These are phyloP conservation scores for Globisporangium polare DNA, from an alignment of 352 stramenopile species.

Conservation along the genomic window DNA sequence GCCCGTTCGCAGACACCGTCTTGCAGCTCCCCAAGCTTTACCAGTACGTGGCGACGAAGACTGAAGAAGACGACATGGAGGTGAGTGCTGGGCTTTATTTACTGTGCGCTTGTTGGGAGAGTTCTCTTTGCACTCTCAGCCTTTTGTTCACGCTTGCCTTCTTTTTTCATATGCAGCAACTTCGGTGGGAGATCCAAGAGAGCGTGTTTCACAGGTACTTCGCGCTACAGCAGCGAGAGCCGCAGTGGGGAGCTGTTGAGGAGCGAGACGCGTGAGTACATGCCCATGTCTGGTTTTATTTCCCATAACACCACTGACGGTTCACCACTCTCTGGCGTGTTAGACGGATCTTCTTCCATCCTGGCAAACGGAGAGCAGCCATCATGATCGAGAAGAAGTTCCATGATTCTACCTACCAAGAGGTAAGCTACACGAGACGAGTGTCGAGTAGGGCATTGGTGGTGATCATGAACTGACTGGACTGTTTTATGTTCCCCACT, in stretches of 20 bases:
- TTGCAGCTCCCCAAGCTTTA: constrained; percentile 41
- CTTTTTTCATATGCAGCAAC: constrained; percentile 34
- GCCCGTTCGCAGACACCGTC: constrained; percentile 23
- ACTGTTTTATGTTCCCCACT: not conserved
- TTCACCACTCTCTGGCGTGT: constrained; percentile 3
- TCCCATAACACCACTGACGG: not conserved
- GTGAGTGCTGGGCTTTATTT: constrained; percentile 20
- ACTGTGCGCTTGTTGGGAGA: not conserved
- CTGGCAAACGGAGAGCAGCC: constrained; percentile 50
- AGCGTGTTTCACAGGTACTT: constrained; percentile 62
- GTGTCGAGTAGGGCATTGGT: constrained; percentile 7
- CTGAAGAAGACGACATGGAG: constrained; percentile 74
- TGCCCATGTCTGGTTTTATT: not conserved
- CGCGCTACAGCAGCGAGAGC: constrained; percentile 45
- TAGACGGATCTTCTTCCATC: constrained; percentile 60
- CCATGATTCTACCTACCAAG: constrained; percentile 56
- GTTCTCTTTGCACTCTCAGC: not conserved
- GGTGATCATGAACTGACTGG: not conserved
- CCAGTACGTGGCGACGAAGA: constrained; percentile 51
- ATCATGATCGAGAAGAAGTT: constrained; percentile 73
- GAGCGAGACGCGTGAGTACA: constrained; percentile 47
- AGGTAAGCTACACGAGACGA: constrained; percentile 16
- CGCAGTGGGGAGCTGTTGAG: constrained; percentile 53
- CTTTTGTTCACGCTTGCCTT: not conserved
- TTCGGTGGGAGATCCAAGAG: constrained; percentile 64